Percentiles rank a stretch among this genome's conserved stretches.
Conservation (phyloP, 495 filamentous ascomycete genomes). For the Thozetella sp. region DNA sequence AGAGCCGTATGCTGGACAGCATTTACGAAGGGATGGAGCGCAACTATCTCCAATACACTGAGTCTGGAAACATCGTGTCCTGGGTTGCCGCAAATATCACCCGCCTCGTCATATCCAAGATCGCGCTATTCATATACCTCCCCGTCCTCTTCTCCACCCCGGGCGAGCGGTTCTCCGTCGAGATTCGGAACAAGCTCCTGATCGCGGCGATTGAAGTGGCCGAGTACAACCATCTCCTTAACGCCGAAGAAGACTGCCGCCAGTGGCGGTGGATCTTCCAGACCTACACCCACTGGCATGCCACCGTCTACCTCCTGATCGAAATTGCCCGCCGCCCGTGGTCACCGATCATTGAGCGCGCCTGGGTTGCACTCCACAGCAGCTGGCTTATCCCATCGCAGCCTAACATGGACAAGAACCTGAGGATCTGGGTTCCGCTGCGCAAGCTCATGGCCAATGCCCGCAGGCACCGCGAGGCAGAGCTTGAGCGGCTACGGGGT, state of each 20-base stretch:
- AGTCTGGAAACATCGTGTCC: slow-evolving; percentile 58
- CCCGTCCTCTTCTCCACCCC: slow-evolving; percentile 39
- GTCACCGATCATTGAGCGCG: slow-evolving; percentile 66
- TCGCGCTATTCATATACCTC: slow-evolving; percentile 38
- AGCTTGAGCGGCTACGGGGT: slow-evolving; percentile 29
- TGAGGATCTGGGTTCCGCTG: slow-evolving; percentile 68
- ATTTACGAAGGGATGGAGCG: slow-evolving; percentile 63
- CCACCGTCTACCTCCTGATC: slow-evolving; percentile 49
- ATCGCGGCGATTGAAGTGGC: slow-evolving; percentile 70
- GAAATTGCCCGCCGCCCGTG: slow-evolving; percentile 75
- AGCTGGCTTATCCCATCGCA: slow-evolving; percentile 51
- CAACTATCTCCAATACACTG: slow-evolving; percentile 61
- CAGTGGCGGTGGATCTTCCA: slow-evolving; percentile 70
- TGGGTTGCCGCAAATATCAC: slow-evolving; percentile 71
- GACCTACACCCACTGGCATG: slow-evolving; percentile 69
- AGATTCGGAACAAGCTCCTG: slow-evolving; percentile 68
- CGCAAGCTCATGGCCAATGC: slow-evolving; percentile 69
- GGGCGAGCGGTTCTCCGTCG: slow-evolving; percentile 41
- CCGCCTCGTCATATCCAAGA: slow-evolving; percentile 63
- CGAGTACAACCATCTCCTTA: slow-evolving; percentile 65
- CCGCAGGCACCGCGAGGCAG: slow-evolving; percentile 41
- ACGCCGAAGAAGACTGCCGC: slow-evolving; percentile 52
- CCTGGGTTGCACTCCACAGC: slow-evolving; percentile 75
- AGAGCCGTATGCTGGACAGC: slow-evolving; percentile 65
- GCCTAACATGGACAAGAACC: slow-evolving; percentile 43